These are phyloP conservation scores for Aegilops speltoides DNA, from an alignment of 176 grass and related monocot genomes.

Conservation along the genomic window DNA sequence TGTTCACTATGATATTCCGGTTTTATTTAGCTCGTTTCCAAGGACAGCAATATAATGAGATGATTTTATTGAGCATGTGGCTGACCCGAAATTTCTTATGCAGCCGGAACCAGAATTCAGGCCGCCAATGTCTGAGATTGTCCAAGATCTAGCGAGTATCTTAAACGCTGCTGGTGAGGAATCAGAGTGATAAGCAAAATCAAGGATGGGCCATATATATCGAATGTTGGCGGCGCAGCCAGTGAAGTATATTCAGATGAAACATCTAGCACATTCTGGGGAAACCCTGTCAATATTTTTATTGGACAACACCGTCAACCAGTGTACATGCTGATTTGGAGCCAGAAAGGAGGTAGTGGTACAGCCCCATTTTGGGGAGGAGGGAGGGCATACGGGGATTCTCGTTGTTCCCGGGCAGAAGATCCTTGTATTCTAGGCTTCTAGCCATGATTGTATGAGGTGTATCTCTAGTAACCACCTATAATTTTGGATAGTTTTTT, in stretches of 20 bases:
- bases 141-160: conserved; percentile 58
- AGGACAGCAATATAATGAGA: background rate
- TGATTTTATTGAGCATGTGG: conserved; percentile 12
- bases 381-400: background rate
- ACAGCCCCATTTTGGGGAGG: background rate
- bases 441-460: conserved; percentile 16
- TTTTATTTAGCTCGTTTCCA: conserved; percentile 1
- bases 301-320: conserved; percentile 11
- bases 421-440: conserved; percentile 23
- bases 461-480: conserved; percentile 50
- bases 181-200: conserved; percentile 31
- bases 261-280: conserved; percentile 7
- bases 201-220: conserved; percentile 2
- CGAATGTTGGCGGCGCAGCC: background rate
- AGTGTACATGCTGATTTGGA: conserved; percentile 48
- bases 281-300: conserved; percentile 6
- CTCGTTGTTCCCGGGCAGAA: conserved; percentile 21
- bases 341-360: conserved; percentile 26
- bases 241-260: conserved; percentile 7
- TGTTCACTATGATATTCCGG: background rate
- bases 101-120: conserved; percentile 67
- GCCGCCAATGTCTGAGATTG: conserved; percentile 71
- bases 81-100: conserved; percentile 40
- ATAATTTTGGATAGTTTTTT: conserved; percentile 16
- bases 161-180: conserved; percentile 34